Percentiles rank a stretch among this genome's conserved stretches.
These are phyloP conservation scores for Baorangia bicolor DNA, from an alignment of 768 basidiomycete genomes.

Conservation along the genomic window DNA sequence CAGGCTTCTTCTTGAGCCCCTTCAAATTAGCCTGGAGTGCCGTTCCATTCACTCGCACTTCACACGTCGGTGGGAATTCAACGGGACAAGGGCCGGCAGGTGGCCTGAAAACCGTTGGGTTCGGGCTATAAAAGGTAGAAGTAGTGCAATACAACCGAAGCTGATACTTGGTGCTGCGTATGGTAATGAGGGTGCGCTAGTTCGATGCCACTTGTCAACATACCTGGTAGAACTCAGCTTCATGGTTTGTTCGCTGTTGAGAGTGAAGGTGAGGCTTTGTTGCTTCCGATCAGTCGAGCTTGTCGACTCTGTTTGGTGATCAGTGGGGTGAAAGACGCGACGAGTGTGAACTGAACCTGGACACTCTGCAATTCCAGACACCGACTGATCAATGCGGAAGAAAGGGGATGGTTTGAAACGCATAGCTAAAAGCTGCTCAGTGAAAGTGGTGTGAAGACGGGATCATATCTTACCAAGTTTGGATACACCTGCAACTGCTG, in stretches of 20 bases:
- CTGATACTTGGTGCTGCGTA: conserved; percentile 64
- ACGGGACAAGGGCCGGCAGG: conserved; percentile 62
- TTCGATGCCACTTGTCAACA: conserved; percentile 17
- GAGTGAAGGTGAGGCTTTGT: conserved; percentile 58
- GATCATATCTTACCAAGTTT: conserved; percentile 30
- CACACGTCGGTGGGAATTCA: conserved; percentile 90
- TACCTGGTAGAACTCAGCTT: conserved; percentile 62
- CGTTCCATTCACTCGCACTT: conserved; percentile 80
- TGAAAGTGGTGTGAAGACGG: background rate
- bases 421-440: conserved; percentile 46
- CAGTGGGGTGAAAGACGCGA: background rate
- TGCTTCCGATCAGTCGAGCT: conserved; percentile 76
- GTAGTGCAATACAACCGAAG: conserved; percentile 89
- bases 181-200: conserved; percentile 9
- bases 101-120: conserved; percentile 50
- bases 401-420: conserved; percentile 83
- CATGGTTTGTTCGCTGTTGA: conserved; percentile 60
- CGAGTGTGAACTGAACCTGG: conserved; percentile 53
- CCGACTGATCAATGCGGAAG: conserved; percentile 61
- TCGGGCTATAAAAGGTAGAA: conserved; percentile 63
- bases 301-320: conserved; percentile 57
- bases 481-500: conserved; percentile 27
- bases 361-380: conserved; percentile 70
- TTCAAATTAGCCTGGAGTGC: conserved; percentile 75
- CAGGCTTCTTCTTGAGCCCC: conserved; percentile 93